phyloP scores from a whole-genome alignment of 202 grass and related monocot genomes.

The Eragrostis tef region DNA sequence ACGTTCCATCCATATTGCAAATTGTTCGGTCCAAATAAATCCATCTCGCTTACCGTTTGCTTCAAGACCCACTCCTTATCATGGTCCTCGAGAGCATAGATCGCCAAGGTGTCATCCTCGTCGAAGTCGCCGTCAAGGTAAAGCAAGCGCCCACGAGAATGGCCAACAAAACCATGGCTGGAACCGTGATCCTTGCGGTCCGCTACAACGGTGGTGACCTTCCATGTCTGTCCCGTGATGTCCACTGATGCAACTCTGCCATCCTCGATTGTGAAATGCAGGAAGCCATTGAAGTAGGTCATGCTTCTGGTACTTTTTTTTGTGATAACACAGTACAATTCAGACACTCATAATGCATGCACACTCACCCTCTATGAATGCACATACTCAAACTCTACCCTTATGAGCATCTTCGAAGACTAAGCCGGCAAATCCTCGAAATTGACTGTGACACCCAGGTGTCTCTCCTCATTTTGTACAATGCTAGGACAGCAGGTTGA shows the following conservation, averaged over 20 bases:
- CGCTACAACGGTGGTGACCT: not conserved
- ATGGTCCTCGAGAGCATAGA: too few species aligned
- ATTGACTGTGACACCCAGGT: too few species aligned
- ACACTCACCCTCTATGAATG: too few species aligned
- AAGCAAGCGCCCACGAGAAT: not conserved
- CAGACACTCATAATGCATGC: too few species aligned
- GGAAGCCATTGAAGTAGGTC: not conserved
- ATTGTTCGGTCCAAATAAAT: not conserved
- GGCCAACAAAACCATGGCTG: not conserved
- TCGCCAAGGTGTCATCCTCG: too few species aligned
- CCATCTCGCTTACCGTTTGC: not conserved
- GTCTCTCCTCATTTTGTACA: too few species aligned
- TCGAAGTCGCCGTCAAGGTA: not conserved
- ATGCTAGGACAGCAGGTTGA: too few species aligned
- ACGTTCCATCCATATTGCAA: not conserved
- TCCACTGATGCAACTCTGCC: not conserved
- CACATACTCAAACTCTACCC: too few species aligned
- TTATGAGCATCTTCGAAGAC: too few species aligned
- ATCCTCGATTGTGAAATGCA: not conserved
- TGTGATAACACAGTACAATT: too few species aligned
- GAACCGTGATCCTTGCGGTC: not conserved
- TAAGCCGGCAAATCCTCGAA: too few species aligned
- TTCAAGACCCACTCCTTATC: not conserved
- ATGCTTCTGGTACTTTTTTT: not conserved
- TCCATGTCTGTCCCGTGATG: not conserved